Conservation (phyloP, 192 early-diverging fungal species). For the Umbelopsis vinacea region DNA sequence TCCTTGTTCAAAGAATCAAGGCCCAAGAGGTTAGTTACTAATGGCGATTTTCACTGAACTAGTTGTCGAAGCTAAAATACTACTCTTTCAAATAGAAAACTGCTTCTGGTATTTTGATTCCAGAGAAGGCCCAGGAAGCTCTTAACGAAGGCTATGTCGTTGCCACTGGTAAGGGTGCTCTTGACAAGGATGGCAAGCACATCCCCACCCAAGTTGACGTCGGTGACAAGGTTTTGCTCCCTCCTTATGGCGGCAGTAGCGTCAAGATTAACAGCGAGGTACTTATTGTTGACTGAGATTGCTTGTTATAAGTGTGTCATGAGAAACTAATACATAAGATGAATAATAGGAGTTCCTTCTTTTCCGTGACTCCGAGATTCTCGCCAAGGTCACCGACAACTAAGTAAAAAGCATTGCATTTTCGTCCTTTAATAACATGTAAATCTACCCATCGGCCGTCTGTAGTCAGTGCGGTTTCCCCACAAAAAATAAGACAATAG, state of each 20-base stretch:
- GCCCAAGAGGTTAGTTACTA: conserved; percentile 68
- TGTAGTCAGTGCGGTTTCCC: not conserved
- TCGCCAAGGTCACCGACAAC: conserved; percentile 83
- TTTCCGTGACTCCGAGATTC: conserved; percentile 92
- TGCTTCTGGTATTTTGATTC: conserved; percentile 93
- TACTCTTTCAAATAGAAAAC: conserved; percentile 72
- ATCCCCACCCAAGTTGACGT: conserved; percentile 80
- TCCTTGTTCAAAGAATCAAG: conserved; percentile 97
- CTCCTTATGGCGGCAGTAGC: conserved; percentile 90
- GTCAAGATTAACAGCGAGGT: conserved; percentile 89
- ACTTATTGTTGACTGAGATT: not conserved
- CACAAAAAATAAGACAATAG: not conserved
- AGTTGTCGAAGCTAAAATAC: not conserved
- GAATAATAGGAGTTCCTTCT: conserved; percentile 76
- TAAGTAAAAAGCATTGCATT: conserved; percentile 20
- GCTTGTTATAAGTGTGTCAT: not conserved
- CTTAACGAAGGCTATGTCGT: conserved; percentile 97
- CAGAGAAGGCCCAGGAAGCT: conserved; percentile 98
- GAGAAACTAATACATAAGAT: not conserved
- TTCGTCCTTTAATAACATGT: conserved; percentile 18
- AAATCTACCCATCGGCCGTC: conserved; percentile 11
- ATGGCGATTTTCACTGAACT: not conserved
- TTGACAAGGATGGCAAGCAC: conserved; percentile 86
- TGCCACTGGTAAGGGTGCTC: conserved; percentile 89
- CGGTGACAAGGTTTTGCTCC: conserved; percentile 96